A percentile compares a stretch with the other conserved stretches of the same genome.
Evolutionary conservation across 1,284 basidiomycete genomes (phyloP).

Genomic region (Sporisorium graminicola): DNA sequence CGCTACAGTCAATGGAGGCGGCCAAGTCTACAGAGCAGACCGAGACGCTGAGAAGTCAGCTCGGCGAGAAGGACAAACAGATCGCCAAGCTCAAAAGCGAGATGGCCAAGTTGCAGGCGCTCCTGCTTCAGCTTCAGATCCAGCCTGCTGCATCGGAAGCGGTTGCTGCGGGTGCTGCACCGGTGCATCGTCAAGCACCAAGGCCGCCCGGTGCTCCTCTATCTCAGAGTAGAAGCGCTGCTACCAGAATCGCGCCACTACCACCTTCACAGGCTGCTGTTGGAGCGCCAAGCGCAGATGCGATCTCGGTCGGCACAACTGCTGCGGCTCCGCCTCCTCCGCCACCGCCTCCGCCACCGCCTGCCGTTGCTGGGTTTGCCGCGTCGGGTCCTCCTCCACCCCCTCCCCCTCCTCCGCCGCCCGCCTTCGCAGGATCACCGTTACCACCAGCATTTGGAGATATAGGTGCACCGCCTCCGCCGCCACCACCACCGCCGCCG

Average conservation of each 20-base stretch:
- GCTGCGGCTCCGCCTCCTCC: conserved; percentile 13
- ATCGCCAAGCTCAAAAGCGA: conserved; percentile 37
- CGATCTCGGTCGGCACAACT: not conserved
- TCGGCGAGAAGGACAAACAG: conserved; percentile 40
- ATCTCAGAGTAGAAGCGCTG: not conserved
- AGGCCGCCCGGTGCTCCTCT: conserved; percentile 39
- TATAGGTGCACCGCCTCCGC: conserved; percentile 1
- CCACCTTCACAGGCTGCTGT: conserved; percentile 5
- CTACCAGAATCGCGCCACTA: conserved; percentile 1
- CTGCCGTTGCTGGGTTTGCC: not conserved
- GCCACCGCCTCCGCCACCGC: conserved; percentile 21
- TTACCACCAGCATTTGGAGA: not conserved
- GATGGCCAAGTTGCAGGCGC: conserved; percentile 52
- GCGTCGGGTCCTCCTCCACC: conserved; percentile 19
- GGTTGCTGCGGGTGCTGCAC: conserved; percentile 21
- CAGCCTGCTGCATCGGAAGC: conserved; percentile 34
- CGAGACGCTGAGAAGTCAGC: conserved; percentile 15
- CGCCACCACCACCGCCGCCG: conserved; percentile 37
- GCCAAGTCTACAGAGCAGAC: conserved; percentile 26
- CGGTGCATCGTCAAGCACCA: conserved; percentile 42
- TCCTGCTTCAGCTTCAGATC: conserved; percentile 49
- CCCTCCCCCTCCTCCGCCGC: conserved; percentile 46
- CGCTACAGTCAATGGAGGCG: conserved; percentile 40
- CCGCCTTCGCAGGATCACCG: conserved; percentile 20
- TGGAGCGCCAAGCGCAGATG: not conserved